phyloP scores from a whole-genome alignment of 768 basidiomycete genomes.

The Collybiopsis confluens region DNA sequence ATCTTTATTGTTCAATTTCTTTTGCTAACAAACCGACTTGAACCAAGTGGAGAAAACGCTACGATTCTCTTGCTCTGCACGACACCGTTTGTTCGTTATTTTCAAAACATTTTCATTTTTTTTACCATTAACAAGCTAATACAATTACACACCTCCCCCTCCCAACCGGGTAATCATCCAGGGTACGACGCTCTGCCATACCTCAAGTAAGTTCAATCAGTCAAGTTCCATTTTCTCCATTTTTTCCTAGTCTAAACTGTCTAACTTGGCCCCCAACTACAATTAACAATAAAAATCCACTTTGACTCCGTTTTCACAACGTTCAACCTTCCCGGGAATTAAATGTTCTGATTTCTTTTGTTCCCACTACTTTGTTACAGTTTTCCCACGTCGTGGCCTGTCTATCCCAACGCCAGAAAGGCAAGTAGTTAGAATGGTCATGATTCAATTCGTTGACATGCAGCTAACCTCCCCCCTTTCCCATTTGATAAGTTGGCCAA shows the following conservation, averaged over 20 bases:
- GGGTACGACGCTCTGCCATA: conserved; percentile 40
- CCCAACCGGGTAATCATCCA: no score
- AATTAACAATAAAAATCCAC: no score
- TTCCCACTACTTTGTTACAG: background rate
- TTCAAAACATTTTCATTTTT: background rate
- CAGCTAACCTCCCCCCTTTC: background rate
- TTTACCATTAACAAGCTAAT: no score
- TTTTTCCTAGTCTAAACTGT: no score
- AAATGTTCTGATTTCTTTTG: background rate
- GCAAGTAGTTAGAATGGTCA: conserved; percentile 14
- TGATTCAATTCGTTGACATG: no score
- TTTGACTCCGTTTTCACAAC: no score
- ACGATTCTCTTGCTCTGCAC: conserved; percentile 39
- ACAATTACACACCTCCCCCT: no score
- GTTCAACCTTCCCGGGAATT: no score
- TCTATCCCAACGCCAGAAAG: conserved; percentile 35
- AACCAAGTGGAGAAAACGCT: conserved; percentile 43
- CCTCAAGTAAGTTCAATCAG: conserved; percentile 16
- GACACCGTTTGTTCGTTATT: conserved; percentile 22
- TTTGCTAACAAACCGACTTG: no score
- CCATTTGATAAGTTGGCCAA: conserved; percentile 34
- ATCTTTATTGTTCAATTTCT: no score
- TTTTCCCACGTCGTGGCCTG: conserved; percentile 41
- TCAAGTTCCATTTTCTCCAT: no score
- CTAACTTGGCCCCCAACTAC: no score